These are phyloP conservation scores for Toxoplasma gondii DNA, from an alignment of 169 alveolate species.

Conservation along the genomic window DNA sequence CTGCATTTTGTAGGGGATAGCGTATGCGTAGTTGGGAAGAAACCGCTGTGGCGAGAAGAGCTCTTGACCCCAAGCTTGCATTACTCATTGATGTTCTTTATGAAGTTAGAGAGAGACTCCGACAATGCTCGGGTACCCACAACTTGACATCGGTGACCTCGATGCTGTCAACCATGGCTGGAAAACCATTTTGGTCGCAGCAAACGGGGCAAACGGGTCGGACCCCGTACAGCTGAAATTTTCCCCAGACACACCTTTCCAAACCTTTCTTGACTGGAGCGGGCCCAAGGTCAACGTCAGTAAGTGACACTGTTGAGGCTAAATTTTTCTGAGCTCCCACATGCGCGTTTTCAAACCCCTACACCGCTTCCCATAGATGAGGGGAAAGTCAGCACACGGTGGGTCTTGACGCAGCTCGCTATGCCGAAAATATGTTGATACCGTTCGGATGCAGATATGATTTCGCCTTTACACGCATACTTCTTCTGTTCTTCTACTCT, in stretches of 20 bases:
- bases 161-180: constrained; percentile 51
- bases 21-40: not conserved
- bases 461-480: too few species aligned
- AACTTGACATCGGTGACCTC: constrained; percentile 44
- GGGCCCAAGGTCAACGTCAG: constrained; percentile 42
- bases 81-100: too few species aligned
- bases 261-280: constrained; percentile 52
- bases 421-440: too few species aligned
- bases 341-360: not conserved
- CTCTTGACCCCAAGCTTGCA: too few species aligned
- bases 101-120: not conserved
- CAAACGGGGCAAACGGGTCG: constrained; percentile 43
- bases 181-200: constrained; percentile 56
- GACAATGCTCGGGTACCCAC: constrained; percentile 61
- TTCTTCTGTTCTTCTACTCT: too few species aligned
- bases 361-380: not conserved
- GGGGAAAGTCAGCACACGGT: too few species aligned
- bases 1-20: not conserved
- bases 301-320: not conserved
- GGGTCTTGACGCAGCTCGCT: too few species aligned
- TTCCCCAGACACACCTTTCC: constrained; percentile 48
- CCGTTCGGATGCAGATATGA: too few species aligned
- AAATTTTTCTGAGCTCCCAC: not conserved
- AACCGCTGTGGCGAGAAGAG: not conserved
- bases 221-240: constrained; percentile 62